phyloP scores from a whole-genome alignment of 805 yeast species.

The Saccharomycopsis guyanensis region DNA sequence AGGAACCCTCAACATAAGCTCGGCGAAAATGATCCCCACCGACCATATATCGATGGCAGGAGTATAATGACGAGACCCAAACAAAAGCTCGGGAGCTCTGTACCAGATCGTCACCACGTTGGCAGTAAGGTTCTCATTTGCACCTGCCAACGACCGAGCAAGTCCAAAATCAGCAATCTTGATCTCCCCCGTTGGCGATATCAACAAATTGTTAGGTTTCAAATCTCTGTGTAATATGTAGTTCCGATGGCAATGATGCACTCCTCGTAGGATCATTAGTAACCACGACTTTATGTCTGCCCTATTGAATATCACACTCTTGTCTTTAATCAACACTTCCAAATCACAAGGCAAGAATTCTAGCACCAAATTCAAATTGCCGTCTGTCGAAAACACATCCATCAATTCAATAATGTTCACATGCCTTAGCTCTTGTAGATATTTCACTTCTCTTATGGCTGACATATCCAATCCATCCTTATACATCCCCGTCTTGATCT shows the following conservation, averaged over 20 bases:
- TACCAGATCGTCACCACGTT: conserved; percentile 98
- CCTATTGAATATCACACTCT: conserved; percentile 63
- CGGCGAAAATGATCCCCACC: conserved; percentile 93
- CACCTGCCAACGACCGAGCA: conserved; percentile 76
- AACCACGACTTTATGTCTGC: conserved; percentile 92
- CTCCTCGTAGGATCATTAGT: conserved; percentile 87
- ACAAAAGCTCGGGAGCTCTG: conserved; percentile 86
- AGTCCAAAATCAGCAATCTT: conserved; percentile 97
- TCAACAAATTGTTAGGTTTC: conserved; percentile 82
- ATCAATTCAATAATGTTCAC: conserved; percentile 77
- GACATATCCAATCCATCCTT: conserved; percentile 98
- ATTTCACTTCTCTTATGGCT: conserved; percentile 89
- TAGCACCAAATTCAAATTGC: conserved; percentile 73
- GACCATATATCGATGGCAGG: conserved; percentile 94
- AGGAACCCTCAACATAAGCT: conserved; percentile 89
- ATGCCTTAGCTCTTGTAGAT: conserved; percentile 73
- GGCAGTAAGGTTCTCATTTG: conserved; percentile 65
- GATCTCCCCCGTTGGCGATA: conserved; percentile 81
- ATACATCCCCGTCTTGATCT: conserved; percentile 88
- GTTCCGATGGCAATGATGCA: conserved; percentile 92
- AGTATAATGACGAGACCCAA: conserved; percentile 85
- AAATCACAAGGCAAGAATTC: conserved; percentile 91
- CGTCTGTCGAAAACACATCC: conserved; percentile 71
- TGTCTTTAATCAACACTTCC: conserved; percentile 82
- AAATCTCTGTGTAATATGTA: conserved; percentile 86